Conservation (phyloP, 225 moss, liverwort and hornwort genomes). For the Thuidium tamariscinum region DNA sequence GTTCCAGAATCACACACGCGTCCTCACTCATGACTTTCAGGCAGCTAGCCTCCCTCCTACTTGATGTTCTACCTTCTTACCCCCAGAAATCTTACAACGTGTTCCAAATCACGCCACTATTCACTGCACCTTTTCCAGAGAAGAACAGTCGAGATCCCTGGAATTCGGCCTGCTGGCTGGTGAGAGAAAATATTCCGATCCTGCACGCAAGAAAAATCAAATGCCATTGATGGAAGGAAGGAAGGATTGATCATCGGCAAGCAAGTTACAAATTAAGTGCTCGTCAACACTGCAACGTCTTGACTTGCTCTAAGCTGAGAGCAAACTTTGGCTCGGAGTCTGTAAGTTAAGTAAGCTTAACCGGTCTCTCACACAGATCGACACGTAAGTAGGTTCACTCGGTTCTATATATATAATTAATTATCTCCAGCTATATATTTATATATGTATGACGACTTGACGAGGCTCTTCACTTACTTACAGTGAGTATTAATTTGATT, state of each 20-base stretch:
- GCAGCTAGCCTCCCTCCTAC: neutral
- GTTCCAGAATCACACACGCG: slow-evolving; percentile 3
- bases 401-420: neutral
- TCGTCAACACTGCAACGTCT: neutral
- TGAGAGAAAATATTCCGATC: neutral
- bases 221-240: neutral
- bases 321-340: neutral
- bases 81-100: neutral
- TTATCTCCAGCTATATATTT: neutral
- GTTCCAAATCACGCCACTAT: neutral
- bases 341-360: no score
- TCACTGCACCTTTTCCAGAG: neutral
- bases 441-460: no score
- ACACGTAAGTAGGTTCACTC: neutral
- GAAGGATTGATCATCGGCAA: neutral
- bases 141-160: neutral
- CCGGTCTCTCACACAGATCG: neutral
- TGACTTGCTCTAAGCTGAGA: neutral
- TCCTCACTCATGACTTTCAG: neutral
- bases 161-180: neutral
- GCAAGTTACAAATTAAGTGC: neutral
- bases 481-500: neutral
- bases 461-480: neutral
- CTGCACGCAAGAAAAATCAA: neutral
- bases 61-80: neutral